A percentile compares a stretch with the other conserved stretches of the same genome.
Conservation (phyloP, 2,329 filamentous ascomycete species). For the Exophiala bonariae region DNA sequence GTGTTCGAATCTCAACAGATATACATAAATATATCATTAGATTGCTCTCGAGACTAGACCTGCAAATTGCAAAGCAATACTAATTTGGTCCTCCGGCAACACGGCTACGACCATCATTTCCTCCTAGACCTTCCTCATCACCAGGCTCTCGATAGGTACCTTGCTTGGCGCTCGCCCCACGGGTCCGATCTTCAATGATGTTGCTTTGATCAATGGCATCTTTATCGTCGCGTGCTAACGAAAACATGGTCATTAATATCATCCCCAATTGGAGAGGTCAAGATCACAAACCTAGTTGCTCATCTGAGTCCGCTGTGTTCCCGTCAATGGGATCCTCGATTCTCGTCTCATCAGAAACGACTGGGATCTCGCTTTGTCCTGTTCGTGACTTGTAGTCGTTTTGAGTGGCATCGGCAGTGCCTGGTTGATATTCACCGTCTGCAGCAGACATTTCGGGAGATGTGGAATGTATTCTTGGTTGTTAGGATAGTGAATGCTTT, state of each 20-base stretch:
- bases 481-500: too few relatives aligned
- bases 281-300: constrained; percentile 43
- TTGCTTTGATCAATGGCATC: constrained; percentile 51
- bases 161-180: constrained; percentile 46
- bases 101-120: constrained; percentile 18
- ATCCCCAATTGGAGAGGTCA: background rate
- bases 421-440: constrained; percentile 17
- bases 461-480: background rate
- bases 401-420: constrained; percentile 31
- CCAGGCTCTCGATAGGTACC: constrained; percentile 53
- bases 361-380: constrained; percentile 47
- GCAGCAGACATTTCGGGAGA: constrained; percentile 18
- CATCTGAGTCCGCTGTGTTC: constrained; percentile 47
- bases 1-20: too few relatives aligned
- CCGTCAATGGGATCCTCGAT: constrained; percentile 48
- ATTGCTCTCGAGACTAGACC: too few relatives aligned
- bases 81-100: constrained; percentile 12
- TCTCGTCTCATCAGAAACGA: constrained; percentile 47
- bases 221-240: constrained; percentile 40
- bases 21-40: too few relatives aligned
- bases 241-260: background rate
- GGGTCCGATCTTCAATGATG: constrained; percentile 48
- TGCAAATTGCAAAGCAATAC: too few relatives aligned
- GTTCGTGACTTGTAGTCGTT: constrained; percentile 50
- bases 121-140: constrained; percentile 50